These are phyloP conservation scores for Trichaptum fuscoviolaceum DNA, from an alignment of 768 basidiomycete genomes.

Conservation along the genomic window DNA sequence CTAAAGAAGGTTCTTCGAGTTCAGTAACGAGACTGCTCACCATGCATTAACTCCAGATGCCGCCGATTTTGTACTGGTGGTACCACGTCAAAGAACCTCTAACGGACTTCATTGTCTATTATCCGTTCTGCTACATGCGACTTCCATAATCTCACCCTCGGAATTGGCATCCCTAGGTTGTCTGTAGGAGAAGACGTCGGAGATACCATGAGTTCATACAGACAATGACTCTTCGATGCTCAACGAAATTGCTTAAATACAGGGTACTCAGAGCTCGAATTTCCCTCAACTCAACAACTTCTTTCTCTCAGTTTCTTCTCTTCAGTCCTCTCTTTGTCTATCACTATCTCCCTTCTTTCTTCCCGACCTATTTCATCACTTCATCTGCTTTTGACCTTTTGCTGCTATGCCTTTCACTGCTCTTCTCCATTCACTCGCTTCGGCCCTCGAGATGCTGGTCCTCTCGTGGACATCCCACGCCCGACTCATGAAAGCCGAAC, in stretches of 20 bases:
- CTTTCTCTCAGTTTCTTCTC: background rate
- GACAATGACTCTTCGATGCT: background rate
- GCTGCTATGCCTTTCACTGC: background rate
- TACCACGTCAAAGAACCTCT: background rate
- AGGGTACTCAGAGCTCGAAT: no score
- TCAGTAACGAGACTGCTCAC: background rate
- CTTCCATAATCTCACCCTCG: background rate
- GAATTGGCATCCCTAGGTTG: background rate
- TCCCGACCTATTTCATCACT: background rate
- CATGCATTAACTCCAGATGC: background rate
- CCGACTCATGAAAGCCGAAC: background rate
- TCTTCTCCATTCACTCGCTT: background rate
- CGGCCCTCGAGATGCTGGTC: slow-evolving; percentile 1
- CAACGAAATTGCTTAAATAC: background rate
- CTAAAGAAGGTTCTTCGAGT: background rate
- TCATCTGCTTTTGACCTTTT: background rate
- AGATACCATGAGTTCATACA: background rate
- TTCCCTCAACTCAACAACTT: background rate
- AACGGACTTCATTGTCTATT: background rate
- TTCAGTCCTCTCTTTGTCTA: background rate
- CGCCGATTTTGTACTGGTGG: background rate
- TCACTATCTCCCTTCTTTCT: background rate
- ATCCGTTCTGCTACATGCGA: background rate
- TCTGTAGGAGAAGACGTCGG: background rate
- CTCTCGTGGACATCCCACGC: slow-evolving; percentile 3